Base-by-base conservation (phyloP, 202 grass and related monocot genomes). In the Hordeum pubiflorum region DNA sequence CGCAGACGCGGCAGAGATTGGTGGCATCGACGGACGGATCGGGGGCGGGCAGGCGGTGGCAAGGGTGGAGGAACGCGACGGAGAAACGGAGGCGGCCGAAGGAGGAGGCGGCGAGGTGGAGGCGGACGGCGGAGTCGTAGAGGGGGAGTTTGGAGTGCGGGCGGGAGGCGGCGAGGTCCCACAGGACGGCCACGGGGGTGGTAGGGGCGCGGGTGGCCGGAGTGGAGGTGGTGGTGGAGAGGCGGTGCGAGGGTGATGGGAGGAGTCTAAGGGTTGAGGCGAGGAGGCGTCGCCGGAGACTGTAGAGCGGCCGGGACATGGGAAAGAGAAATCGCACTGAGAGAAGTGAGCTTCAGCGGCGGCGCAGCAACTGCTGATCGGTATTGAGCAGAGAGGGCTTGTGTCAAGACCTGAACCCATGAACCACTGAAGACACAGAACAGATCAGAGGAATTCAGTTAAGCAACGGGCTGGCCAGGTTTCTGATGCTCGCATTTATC, bases 81-180 rank as follows among this genome's bases (percentile, higher is more conserved):
- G 85, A 92, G 81, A 89, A 82, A 38, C 56, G 69, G 7, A 89
- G 70, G 32, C 62, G 82, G 38, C 81, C 87, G 57, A 87, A 87
- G 58, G 85, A 89, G 75, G 85, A 63, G 29, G 75, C 82, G 39
- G 84, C 70, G 69, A 87, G 91, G 79, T 83, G 85, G 69, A 93
- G 87, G 85, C 87, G 82, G 40, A 93, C 63, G 38, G 82, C 85
- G 2, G 79, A 79, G 81, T 89, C 89, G 64, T 91, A 87, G 58
- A 86, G 84, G 18, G 74, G 89, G n/a, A 89, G 83, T 6, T 75
- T 81, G 32, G 82, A 82, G 6, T 81, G 83, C 9, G 86, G 78
- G 58, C 87, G 80, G 54, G 87, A 87, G 72, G 85, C 72, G 40
- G 79, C 56, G 4, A 94, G 86, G 65, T 94, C 86, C 92, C 92